phyloP scores from a whole-genome alignment of 106 monocot species.

The Chionographis japonica region DNA sequence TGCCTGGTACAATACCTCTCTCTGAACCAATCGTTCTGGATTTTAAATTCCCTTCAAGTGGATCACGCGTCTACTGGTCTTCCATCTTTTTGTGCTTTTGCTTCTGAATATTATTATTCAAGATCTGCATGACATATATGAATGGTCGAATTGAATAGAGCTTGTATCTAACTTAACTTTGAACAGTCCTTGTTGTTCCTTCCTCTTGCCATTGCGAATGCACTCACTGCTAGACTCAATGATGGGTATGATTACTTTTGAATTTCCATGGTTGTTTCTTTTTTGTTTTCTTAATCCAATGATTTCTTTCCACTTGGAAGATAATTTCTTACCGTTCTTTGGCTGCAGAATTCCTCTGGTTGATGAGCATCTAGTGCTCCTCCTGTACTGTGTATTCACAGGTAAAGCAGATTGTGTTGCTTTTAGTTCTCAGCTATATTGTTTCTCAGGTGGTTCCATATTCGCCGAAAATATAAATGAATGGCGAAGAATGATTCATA shows the following conservation, averaged over 20 bases:
- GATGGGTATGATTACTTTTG: constrained; percentile 58
- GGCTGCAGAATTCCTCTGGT: constrained; percentile 60
- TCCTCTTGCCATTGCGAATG: constrained; percentile 94
- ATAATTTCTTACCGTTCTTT: neutral
- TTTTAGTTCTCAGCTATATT: neutral
- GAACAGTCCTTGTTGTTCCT: constrained; percentile 80
- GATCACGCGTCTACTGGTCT: neutral
- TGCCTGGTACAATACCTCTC: constrained; percentile 61
- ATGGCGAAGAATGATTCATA: no score
- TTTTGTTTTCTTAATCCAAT: neutral
- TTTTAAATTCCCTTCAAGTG: neutral
- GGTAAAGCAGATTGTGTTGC: constrained; percentile 29
- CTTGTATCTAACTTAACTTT: neutral
- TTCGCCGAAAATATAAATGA: no score
- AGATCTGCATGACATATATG: no score
- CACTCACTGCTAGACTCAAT: constrained; percentile 68
- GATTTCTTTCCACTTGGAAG: neutral
- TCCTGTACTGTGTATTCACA: constrained; percentile 70
- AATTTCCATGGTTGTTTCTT: neutral
- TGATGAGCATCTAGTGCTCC: constrained; percentile 67
- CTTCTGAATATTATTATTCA: no score
- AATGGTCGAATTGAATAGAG: no score
- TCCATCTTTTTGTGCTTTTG: neutral
- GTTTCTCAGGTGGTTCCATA: no score
- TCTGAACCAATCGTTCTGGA: neutral